A percentile compares a stretch with the other conserved stretches of the same genome.
These are phyloP conservation scores for Corymbia citriodora DNA, from an alignment of 441 rosid species.

Conservation along the genomic window DNA sequence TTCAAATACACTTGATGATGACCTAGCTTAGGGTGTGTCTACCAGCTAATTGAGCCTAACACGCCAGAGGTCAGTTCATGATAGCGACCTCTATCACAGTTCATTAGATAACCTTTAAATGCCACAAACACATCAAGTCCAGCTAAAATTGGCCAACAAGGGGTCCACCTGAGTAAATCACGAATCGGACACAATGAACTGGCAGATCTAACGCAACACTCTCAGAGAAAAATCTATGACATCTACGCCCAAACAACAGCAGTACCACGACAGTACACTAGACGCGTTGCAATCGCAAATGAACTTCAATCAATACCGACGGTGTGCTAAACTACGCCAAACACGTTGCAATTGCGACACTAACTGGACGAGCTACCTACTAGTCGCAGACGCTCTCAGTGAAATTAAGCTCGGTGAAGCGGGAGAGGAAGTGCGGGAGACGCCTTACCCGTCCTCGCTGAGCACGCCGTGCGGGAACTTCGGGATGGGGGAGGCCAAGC, in stretches of 20 bases:
- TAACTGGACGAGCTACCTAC: background rate
- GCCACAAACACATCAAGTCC: background rate
- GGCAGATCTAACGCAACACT: background rate
- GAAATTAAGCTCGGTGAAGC: background rate
- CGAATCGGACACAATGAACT: background rate
- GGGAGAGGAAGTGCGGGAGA: constrained; percentile 4
- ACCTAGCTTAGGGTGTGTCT: background rate
- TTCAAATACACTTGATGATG: background rate
- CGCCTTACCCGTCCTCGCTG: constrained; percentile 88
- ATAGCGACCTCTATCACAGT: background rate
- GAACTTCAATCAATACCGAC: background rate
- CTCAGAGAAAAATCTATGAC: background rate
- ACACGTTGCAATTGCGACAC: background rate
- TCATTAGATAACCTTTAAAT: background rate
- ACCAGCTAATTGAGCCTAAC: background rate
- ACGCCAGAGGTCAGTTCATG: background rate
- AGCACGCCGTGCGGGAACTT: constrained; percentile 77
- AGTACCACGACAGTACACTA: background rate
- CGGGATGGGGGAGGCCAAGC: constrained; percentile 59
- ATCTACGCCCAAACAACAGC: background rate
- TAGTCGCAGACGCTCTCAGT: background rate
- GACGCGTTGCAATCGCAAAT: background rate
- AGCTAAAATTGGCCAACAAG: background rate
- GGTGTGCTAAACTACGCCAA: background rate
- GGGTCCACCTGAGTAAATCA: background rate